Conservation (phyloP, 1,139 yeast species). For the Protomyces inouyei region DNA sequence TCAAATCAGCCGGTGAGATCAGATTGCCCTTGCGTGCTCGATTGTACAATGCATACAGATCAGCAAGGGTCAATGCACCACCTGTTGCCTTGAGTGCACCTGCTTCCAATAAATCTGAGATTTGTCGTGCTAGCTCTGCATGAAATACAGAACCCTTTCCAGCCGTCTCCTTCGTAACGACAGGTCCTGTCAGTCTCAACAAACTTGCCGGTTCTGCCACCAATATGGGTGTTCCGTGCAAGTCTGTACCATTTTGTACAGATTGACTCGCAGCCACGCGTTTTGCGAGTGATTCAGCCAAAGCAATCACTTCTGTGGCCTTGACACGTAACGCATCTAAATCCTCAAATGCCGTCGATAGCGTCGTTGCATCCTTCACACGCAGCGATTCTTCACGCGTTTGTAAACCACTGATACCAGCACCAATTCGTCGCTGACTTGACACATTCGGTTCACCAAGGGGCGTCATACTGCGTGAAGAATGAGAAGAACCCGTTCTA, state of each 20-base stretch:
- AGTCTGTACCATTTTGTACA: neutral
- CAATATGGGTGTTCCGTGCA: slow-evolving; percentile 35
- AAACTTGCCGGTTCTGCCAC: slow-evolving; percentile 39
- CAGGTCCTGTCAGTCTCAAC: slow-evolving; percentile 38
- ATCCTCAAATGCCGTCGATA: slow-evolving; percentile 70
- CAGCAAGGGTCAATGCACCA: slow-evolving; percentile 57
- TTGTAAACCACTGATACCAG: slow-evolving; percentile 71
- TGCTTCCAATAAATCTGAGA: slow-evolving; percentile 51
- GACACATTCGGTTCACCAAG: slow-evolving; percentile 10
- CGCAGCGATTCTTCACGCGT: slow-evolving; percentile 54
- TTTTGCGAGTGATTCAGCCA: slow-evolving; percentile 52
- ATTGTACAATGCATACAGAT: slow-evolving; percentile 57
- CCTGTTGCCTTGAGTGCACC: slow-evolving; percentile 48
- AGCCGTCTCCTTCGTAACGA: slow-evolving; percentile 42
- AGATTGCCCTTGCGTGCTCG: slow-evolving; percentile 56
- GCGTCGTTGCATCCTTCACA: slow-evolving; percentile 56
- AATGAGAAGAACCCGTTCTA: slow-evolving; percentile 30
- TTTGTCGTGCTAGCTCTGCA: slow-evolving; percentile 53
- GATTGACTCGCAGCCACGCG: slow-evolving; percentile 34
- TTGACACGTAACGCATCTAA: slow-evolving; percentile 69
- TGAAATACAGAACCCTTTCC: slow-evolving; percentile 42
- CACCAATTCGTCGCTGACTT: slow-evolving; percentile 31
- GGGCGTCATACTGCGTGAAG: neutral
- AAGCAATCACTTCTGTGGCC: slow-evolving; percentile 61
- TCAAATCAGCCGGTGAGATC: slow-evolving; percentile 55